phyloP scores from a whole-genome alignment of 2,329 filamentous ascomycete genomes.

The Rutstroemia sydowiana region DNA sequence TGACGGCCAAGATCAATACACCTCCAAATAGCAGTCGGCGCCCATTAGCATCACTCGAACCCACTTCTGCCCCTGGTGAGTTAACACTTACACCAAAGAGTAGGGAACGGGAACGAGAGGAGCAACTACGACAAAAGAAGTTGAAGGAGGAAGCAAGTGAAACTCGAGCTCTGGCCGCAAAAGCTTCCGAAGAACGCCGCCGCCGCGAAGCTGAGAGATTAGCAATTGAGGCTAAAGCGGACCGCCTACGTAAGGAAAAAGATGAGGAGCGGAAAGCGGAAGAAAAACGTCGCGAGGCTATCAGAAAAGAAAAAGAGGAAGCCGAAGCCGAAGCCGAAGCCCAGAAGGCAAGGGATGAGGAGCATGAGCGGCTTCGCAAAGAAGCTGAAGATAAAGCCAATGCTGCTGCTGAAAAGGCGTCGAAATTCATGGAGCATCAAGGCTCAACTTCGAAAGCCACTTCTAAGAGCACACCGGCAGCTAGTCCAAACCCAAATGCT shows the following conservation, averaged over 20 bases:
- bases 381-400: slow-evolving; percentile 7
- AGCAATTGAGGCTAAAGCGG: slow-evolving; percentile 15
- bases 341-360: slow-evolving; percentile 7
- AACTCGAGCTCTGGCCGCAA: slow-evolving; percentile 15
- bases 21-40: slow-evolving; percentile 17
- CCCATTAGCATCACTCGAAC: slow-evolving; percentile 10
- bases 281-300: slow-evolving; percentile 11
- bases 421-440: not conserved
- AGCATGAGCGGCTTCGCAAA: slow-evolving; percentile 10
- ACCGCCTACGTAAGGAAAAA: slow-evolving; percentile 14
- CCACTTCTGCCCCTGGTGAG: slow-evolving; percentile 12
- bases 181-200: slow-evolving; percentile 18
- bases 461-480: not conserved
- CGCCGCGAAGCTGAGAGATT: slow-evolving; percentile 17
- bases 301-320: slow-evolving; percentile 13
- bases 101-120: slow-evolving; percentile 17
- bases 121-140: slow-evolving; percentile 12
- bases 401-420: slow-evolving; percentile 4
- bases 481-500: not conserved
- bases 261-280: slow-evolving; percentile 11
- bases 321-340: slow-evolving; percentile 14
- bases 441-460: slow-evolving; percentile 9
- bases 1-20: slow-evolving; percentile 18
- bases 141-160: slow-evolving; percentile 16
- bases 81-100: slow-evolving; percentile 24